These are phyloP conservation scores for Phytopythium helicoides DNA, from an alignment of 352 stramenopile species.

Conservation along the genomic window DNA sequence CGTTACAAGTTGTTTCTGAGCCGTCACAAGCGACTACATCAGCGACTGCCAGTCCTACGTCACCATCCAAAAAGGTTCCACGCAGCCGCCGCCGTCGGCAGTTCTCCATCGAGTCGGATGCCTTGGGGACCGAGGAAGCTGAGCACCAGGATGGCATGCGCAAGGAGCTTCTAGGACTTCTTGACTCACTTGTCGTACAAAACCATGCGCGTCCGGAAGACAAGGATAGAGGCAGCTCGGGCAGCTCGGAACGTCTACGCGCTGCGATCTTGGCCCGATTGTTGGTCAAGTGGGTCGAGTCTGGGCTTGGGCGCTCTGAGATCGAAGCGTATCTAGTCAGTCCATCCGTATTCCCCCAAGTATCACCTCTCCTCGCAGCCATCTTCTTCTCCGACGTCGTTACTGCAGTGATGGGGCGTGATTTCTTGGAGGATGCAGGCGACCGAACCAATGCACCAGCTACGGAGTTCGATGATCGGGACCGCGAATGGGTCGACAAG, in stretches of 20 bases:
- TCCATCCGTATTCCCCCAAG: slow-evolving; percentile 48
- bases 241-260: slow-evolving; percentile 39
- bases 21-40: background rate
- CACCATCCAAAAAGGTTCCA: background rate
- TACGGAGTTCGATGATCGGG: slow-evolving; percentile 61
- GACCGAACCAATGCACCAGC: background rate
- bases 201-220: slow-evolving; percentile 18
- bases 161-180: slow-evolving; percentile 55
- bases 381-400: slow-evolving; percentile 82
- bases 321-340: slow-evolving; percentile 71
- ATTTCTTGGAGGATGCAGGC: slow-evolving; percentile 3
- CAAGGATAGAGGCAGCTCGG: slow-evolving; percentile 19
- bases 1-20: slow-evolving; percentile 8
- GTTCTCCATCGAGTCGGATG: slow-evolving; percentile 19
- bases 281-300: slow-evolving; percentile 86
- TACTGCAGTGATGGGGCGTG: background rate
- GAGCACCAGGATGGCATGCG: slow-evolving; percentile 58
- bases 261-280: slow-evolving; percentile 74
- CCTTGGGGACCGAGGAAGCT: slow-evolving; percentile 25
- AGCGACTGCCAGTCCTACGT: no score
- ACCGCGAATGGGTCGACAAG: slow-evolving; percentile 72
- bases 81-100: slow-evolving; percentile 21
- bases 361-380: slow-evolving; percentile 55
- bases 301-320: slow-evolving; percentile 45
- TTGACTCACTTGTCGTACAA: slow-evolving; percentile 62